These are phyloP conservation scores for Protea cynaroides DNA, from an alignment of 164 flowering plant genomes.

Conservation along the genomic window DNA sequence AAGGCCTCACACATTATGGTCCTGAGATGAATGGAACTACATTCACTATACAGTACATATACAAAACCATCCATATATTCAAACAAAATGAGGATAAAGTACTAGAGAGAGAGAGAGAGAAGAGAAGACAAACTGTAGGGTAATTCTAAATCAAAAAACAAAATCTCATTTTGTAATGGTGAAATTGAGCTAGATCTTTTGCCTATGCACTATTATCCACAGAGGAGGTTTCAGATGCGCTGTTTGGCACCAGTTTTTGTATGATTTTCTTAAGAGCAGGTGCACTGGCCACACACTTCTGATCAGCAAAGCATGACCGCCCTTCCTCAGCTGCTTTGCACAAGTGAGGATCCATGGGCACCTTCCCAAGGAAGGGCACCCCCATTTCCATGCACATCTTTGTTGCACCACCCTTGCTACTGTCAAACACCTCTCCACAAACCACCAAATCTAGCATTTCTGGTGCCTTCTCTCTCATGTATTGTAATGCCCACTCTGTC, in stretches of 20 bases:
- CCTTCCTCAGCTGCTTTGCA: constrained; percentile 95
- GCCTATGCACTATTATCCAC: constrained; percentile 2
- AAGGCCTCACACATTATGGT: no score
- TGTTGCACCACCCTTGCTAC: constrained; percentile 76
- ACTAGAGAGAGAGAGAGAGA: no score
- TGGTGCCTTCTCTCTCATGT: constrained; percentile 60
- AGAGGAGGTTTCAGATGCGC: constrained; percentile 3
- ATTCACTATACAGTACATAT: no score
- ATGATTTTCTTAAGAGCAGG: constrained; percentile 62
- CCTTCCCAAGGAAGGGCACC: constrained; percentile 87
- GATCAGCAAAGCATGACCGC: constrained; percentile 67
- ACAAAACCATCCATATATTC: no score
- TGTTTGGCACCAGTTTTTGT: constrained; percentile 35
- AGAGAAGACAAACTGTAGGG: no score
- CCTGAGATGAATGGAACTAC: no score
- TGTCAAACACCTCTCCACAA: constrained; percentile 75
- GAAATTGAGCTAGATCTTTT: neutral
- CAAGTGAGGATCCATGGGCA: constrained; percentile 85
- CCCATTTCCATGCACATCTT: constrained; percentile 82
- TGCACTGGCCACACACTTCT: constrained; percentile 52
- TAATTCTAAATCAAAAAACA: no score
- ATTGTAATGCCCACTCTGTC: constrained; percentile 45
- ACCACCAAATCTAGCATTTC: constrained; percentile 53
- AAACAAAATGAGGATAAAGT: no score
- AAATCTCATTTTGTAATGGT: neutral